phyloP scores from a whole-genome alignment of 345 rosid species.

The Acer yangbiense region DNA sequence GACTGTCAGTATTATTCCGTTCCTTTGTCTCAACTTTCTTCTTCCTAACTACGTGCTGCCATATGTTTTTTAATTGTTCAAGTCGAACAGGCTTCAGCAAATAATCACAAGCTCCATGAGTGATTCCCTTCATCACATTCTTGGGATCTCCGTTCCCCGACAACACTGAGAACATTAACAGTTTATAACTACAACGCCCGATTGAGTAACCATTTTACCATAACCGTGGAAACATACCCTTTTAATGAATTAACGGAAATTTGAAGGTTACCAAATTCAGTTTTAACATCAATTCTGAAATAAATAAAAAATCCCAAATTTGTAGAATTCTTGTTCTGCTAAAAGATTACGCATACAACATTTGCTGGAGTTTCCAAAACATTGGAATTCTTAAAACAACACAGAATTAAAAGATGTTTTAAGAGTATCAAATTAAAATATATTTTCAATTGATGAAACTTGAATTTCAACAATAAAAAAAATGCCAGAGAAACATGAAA shows the following conservation, averaged over 20 bases:
- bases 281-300: neutral
- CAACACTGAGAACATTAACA: constrained; percentile 59
- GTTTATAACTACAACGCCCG: neutral
- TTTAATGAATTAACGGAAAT: neutral
- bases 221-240: neutral
- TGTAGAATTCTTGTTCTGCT: neutral
- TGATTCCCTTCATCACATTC: constrained; percentile 87
- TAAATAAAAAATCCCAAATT: neutral
- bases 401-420: neutral
- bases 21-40: constrained; percentile 51
- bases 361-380: neutral
- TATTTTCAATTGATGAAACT: neutral
- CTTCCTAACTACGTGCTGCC: constrained; percentile 92
- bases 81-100: constrained; percentile 86
- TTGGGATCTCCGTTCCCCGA: constrained; percentile 80
- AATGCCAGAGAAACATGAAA: neutral
- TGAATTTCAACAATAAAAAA: neutral
- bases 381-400: neutral
- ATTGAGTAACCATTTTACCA: neutral
- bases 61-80: constrained; percentile 89
- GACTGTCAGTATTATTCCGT: constrained; percentile 29
- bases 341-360: no score
- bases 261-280: neutral
- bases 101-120: constrained; percentile 96
- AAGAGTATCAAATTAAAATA: neutral